Conservation (phyloP, 1,284 basidiomycete species). For the Golubevia pallescens region DNA sequence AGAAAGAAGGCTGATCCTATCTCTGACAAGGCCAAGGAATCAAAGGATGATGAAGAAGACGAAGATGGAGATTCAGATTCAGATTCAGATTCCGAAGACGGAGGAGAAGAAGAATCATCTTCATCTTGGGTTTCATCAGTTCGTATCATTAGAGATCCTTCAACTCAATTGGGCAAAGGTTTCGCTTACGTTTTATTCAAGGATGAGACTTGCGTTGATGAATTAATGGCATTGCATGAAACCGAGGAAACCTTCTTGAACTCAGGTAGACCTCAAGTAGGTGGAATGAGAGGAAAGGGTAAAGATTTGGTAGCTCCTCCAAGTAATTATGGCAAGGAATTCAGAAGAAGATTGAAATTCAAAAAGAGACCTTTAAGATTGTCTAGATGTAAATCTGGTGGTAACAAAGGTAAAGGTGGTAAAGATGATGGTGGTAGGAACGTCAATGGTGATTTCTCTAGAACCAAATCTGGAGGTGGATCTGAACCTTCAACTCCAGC, state of each 20-base stretch:
- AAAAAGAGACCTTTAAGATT: slow-evolving; percentile 45
- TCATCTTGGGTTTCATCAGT: slow-evolving; percentile 79
- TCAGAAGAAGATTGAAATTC: slow-evolving; percentile 53
- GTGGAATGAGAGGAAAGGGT: slow-evolving; percentile 8
- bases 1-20: slow-evolving; percentile 9
- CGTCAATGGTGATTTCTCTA: slow-evolving; percentile 1
- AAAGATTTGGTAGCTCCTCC: slow-evolving; percentile 5
- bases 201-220: slow-evolving; percentile 69
- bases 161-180: slow-evolving; percentile 95
- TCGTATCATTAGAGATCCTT: slow-evolving; percentile 85
- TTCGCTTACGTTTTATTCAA: slow-evolving; percentile 91
- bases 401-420: slow-evolving; percentile 21
- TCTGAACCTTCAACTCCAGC: slow-evolving; percentile 1
- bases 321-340: slow-evolving; percentile 30
- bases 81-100: background rate
- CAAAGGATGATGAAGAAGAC: slow-evolving; percentile 16
- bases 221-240: slow-evolving; percentile 50
- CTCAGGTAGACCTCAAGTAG: slow-evolving; percentile 10
- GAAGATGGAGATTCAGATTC: slow-evolving; percentile 4
- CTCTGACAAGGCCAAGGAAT: slow-evolving; percentile 35
- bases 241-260: slow-evolving; percentile 51
- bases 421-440: slow-evolving; percentile 7
- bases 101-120: slow-evolving; percentile 28
- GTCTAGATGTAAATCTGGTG: slow-evolving; percentile 42
- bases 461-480: slow-evolving; percentile 16